Evolutionary conservation across 257 asterid genomes (phyloP), one percentile per base, ranked within the genome.

Genomic region (Solanum bulbocastanum): DNA sequence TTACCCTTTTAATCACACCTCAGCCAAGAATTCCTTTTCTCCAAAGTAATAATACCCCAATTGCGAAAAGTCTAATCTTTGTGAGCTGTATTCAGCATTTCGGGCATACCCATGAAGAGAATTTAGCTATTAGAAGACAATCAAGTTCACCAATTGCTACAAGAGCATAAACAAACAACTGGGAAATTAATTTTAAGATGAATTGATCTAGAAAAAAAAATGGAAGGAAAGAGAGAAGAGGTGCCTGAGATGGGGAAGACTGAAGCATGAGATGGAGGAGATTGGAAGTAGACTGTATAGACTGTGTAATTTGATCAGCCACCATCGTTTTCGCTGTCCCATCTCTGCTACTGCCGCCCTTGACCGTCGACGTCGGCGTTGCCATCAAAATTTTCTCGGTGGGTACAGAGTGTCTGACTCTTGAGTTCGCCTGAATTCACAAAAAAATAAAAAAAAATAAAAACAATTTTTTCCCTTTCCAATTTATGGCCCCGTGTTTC

Each of bases 231-330:
- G 49, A 36, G 30, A 74, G 40, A 18, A 23, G 27, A 74, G 32
- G 18, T 22, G 82, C 82, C 82, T 74, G 82, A 3, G 82, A 36
- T 36, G 82, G 32, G 32, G 98, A 96, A 58, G 98, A 92, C 15
- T 95, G 95, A 69, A 94, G 96, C 98, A 96, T 96, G 93, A 96
- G 98, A 75, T 92, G 98, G 39, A 96, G 94, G 87, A 96, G 98
- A 91, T 96, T 96, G 87, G 98, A 96, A 60, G 96, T 95, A 83
- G 98, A 96, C 87, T 91, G 95, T 6, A 95, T 92, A 72, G 96
- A 92, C 85, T 94, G 98, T 12, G 98, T 92, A 58, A 96, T 95
- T 86, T 96, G 98, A 90, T 94, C 98, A n/a, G 95, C 95, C 3
- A 93, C 95, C 39, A 84, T 14, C 16, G 92, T 68, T 87, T 94